A percentile compares a stretch with the other conserved stretches of the same genome.
Conservation (phyloP, 2,329 filamentous ascomycete genomes). For the Xylaria digitata region DNA sequence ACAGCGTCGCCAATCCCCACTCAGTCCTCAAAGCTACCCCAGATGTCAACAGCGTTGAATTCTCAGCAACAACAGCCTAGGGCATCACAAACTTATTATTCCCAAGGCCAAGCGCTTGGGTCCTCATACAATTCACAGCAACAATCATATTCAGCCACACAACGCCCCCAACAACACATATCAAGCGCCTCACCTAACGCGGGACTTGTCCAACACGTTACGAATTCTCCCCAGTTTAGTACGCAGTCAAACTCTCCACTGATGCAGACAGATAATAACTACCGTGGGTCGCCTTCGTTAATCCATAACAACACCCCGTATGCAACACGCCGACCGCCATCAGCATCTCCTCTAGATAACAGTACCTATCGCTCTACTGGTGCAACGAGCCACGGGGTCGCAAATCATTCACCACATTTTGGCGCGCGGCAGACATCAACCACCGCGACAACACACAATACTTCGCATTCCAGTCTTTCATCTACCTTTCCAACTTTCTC, state of each 20-base stretch:
- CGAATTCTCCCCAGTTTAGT: conserved; percentile 51
- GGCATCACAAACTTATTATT: conserved; percentile 47
- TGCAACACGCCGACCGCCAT: conserved; percentile 47
- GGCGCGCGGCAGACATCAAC: conserved; percentile 45
- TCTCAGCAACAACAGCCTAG: conserved; percentile 48
- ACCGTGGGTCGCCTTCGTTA: conserved; percentile 49
- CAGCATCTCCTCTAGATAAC: conserved; percentile 49
- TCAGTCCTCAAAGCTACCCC: conserved; percentile 47
- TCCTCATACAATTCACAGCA: conserved; percentile 48
- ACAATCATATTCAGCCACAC: conserved; percentile 45
- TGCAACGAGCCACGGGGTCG: conserved; percentile 43
- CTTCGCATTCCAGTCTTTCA: conserved; percentile 47
- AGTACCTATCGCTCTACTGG: conserved; percentile 45
- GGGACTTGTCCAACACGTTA: conserved; percentile 49
- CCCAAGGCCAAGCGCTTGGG: conserved; percentile 45
- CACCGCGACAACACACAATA: conserved; percentile 43
- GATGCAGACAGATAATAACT: conserved; percentile 49
- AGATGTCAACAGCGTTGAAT: conserved; percentile 45
- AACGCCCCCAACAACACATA: conserved; percentile 48
- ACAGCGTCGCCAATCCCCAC: conserved; percentile 47
- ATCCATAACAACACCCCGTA: conserved; percentile 47
- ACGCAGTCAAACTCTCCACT: conserved; percentile 50
- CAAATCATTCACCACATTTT: conserved; percentile 50
- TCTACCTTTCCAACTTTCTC: conserved; percentile 46
- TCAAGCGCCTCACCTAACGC: conserved; percentile 47